Base-by-base conservation (phyloP, 768 basidiomycete genomes). In the Grammothele lineata region DNA sequence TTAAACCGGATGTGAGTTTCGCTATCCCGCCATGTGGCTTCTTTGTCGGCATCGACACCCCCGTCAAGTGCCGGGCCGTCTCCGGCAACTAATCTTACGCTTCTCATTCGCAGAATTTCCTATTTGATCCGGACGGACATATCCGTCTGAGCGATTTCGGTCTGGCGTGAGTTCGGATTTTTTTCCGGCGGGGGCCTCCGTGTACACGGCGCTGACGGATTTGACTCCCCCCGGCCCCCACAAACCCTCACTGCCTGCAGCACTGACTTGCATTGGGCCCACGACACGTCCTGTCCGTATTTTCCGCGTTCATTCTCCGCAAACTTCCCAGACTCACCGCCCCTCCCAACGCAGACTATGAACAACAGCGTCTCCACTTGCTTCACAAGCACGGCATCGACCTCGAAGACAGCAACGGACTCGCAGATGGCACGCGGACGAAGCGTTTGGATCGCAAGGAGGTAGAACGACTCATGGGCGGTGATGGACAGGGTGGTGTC, bases 101-200 rank as follows among this genome's bases (percentile, higher is more conserved):
- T 40, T 43, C 21, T 40, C 44, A 43, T 57, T 50, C 36, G 47
- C 63, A 92, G 90, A 97, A 98, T 66, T 98, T 97, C 72, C 75
- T 98, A 43, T 94, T 98, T 70, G 87, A 90, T 66, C 85, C 87
- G 45, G 76, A 89, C 53, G 95, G 94, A 10, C 94, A 98, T 69
- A 87, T 99, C 67, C 86, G 84, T 67, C 80, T 98, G 48, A 90
- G 88, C 62, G 95, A 97, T 67, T 97, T 98, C 64, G 95, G 95
- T 32, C 73, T 98, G 56, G 94, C 94, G 77, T 96, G 67, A 71
- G 91, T 84, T 38, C 54, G 23, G 62, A 46, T 49, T 45, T 54
- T 59, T 57, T 30, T 14, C 14, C 27, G 27, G 27, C 27, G 14
- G 27, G 27, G 27, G 8, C 8, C 7, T 30, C 15, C 23, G 37